phyloP scores from a whole-genome alignment of 495 filamentous ascomycete species.

The Viridothelium virens region DNA sequence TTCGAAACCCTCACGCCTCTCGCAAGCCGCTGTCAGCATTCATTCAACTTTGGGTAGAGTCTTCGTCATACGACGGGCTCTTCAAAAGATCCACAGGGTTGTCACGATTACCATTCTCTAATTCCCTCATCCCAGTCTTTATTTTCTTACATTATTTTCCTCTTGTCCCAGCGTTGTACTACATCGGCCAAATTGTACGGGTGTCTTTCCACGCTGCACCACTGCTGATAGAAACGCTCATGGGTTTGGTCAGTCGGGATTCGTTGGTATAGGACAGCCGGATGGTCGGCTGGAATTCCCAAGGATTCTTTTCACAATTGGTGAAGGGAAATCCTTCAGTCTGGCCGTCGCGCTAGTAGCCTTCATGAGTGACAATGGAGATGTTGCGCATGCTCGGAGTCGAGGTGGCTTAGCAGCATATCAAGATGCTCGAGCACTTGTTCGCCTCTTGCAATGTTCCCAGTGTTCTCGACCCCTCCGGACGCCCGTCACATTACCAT shows the following conservation, averaged over 20 bases:
- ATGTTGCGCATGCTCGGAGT: slow-evolving; percentile 12
- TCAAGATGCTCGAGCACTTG: slow-evolving; percentile 48
- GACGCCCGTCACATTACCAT: slow-evolving; percentile 69
- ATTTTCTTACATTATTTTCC: neutral
- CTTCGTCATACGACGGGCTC: neutral
- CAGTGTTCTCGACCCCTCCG: slow-evolving; percentile 62
- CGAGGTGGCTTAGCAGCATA: slow-evolving; percentile 37
- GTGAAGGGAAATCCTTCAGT: slow-evolving; percentile 22
- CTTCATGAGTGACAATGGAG: slow-evolving; percentile 28
- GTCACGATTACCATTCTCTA: neutral
- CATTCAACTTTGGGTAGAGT: neutral
- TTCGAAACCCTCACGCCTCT: neutral
- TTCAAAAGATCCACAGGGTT: neutral
- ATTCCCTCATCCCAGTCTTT: neutral
- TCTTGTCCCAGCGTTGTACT: neutral
- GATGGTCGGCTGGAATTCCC: slow-evolving; percentile 13
- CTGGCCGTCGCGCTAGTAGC: slow-evolving; percentile 18
- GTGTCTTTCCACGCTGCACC: neutral
- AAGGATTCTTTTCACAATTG: slow-evolving; percentile 17
- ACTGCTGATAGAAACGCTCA: neutral
- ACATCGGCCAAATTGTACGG: neutral
- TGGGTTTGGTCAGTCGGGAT: neutral
- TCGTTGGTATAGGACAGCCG: neutral
- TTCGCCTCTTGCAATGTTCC: slow-evolving; percentile 67
- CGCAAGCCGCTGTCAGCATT: neutral